A percentile compares a stretch with the other conserved stretches of the same genome.
phyloP scores from a whole-genome alignment of 73 alveolate genomes.

The Paramecium pentaurelia region DNA sequence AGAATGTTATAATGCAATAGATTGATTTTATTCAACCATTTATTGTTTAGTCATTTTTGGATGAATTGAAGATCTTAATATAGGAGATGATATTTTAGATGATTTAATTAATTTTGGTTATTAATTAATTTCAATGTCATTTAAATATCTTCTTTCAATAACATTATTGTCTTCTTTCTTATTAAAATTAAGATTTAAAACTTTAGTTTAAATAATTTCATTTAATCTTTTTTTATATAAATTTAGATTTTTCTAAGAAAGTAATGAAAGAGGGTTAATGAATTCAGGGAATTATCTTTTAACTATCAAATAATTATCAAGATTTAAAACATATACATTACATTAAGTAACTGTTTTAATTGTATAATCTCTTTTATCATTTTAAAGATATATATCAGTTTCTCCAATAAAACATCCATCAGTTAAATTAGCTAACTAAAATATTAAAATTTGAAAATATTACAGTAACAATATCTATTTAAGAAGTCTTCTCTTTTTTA shows the following conservation, averaged over 20 bases:
- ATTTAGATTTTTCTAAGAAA: not conserved
- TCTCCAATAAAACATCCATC: slow-evolving; percentile 44
- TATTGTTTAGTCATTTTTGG: not conserved
- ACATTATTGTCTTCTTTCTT: not conserved
- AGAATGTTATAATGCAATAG: not conserved
- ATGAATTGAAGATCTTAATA: not conserved
- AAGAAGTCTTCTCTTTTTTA: not conserved
- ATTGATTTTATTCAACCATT: slow-evolving; percentile 18
- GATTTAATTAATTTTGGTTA: not conserved
- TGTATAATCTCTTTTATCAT: not conserved
- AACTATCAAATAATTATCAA: not conserved
- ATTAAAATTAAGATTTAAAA: not conserved
- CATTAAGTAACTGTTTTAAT: not conserved
- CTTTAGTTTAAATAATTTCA: not conserved
- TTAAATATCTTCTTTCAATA: not conserved
- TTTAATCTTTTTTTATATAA: not conserved
- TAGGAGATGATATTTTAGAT: not conserved
- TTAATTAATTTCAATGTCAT: not conserved
- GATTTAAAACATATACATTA: not conserved
- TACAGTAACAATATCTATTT: not conserved
- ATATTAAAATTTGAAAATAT: not conserved
- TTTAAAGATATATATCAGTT: not conserved
- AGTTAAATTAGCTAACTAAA: not conserved
- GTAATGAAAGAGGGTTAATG: not conserved
- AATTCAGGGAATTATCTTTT: slow-evolving; percentile 25